Conservation (phyloP, 1,284 basidiomycete genomes). For the Peniophora sp. region DNA sequence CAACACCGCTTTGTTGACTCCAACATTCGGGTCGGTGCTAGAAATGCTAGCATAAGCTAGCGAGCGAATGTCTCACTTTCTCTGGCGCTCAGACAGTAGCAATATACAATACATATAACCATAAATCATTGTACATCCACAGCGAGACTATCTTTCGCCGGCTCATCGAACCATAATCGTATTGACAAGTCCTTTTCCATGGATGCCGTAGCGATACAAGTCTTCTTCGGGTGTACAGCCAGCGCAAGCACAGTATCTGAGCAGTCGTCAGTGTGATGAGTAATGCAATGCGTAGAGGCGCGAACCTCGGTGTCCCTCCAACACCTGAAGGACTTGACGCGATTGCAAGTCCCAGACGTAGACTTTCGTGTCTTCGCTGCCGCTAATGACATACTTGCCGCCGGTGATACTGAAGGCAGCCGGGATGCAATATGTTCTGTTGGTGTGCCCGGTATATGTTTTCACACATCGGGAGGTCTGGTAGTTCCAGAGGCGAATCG, state of each 20-base stretch:
- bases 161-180: conserved; percentile 64
- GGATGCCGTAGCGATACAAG: conserved; percentile 73
- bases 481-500: conserved; percentile 91
- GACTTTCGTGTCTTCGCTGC: conserved; percentile 85
- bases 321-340: conserved; percentile 62
- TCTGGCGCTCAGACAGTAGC: too few species aligned
- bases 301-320: conserved; percentile 78
- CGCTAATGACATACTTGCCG: conserved; percentile 69
- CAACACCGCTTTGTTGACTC: too few species aligned
- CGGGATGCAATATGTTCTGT: conserved; percentile 78
- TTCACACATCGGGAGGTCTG: conserved; percentile 90
- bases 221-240: conserved; percentile 48
- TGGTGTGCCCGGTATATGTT: conserved; percentile 81
- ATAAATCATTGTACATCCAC: too few species aligned
- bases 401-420: conserved; percentile 51
- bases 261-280: conserved; percentile 5
- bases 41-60: too few species aligned
- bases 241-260: background rate
- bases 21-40: too few species aligned
- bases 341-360: conserved; percentile 91
- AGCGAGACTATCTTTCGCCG: too few species aligned
- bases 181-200: conserved; percentile 83
- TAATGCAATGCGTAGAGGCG: conserved; percentile 4
- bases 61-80: too few species aligned
- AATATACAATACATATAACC: too few species aligned